phyloP scores from a whole-genome alignment of 2,329 filamentous ascomycete genomes.

The Pyricularia grisea region DNA sequence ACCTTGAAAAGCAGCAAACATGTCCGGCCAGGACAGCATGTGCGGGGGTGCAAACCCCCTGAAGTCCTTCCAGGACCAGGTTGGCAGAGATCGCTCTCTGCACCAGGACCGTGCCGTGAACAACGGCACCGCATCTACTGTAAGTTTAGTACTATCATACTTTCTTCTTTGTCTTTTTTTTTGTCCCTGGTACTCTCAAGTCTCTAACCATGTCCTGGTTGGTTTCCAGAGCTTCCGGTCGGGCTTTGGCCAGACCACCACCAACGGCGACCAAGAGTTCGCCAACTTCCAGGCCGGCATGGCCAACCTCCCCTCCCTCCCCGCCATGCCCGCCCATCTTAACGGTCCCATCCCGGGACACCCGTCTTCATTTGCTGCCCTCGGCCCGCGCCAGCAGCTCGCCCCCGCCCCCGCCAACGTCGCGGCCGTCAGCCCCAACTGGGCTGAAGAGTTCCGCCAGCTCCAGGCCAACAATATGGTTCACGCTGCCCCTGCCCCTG shows the following conservation, averaged over 20 bases:
- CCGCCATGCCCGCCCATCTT: neutral
- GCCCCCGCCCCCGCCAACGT: neutral
- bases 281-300: neutral
- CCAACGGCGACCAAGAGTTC: constrained; percentile 11
- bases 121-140: neutral
- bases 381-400: neutral
- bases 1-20: constrained; percentile 13
- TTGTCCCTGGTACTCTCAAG: neutral
- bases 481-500: neutral
- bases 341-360: neutral
- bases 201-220: neutral
- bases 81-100: constrained; percentile 56
- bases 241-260: neutral
- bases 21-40: constrained; percentile 29
- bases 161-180: neutral
- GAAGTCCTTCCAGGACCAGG: constrained; percentile 63
- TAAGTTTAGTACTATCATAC: neutral
- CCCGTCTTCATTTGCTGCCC: neutral
- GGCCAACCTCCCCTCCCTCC: constrained; percentile 2
- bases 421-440: neutral
- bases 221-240: constrained; percentile 12
- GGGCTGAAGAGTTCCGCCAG: neutral
- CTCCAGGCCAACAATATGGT: neutral
- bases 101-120: constrained; percentile 58
- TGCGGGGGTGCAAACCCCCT: constrained; percentile 70